Percentiles rank a stretch among this genome's conserved stretches.
Evolutionary conservation across 176 grass and related monocot species (phyloP).

Genomic region (Zea mays): Zm-B73-REFERENCE-NAM-5.0 NC_050098.1:195314501-195315000

Average conservation of each 20-base stretch:
- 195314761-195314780: constrained; percentile 8
- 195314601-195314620: not conserved
- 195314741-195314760: not conserved
- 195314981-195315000: not conserved
- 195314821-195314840: constrained; percentile 37
- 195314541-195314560: constrained; percentile 37
- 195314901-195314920: not conserved
- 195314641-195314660: constrained; percentile 14
- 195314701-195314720: not conserved
- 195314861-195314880: not conserved
- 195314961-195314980: not conserved
- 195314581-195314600: not conserved
- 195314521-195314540: constrained; percentile 24
- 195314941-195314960: not conserved
- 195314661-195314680: not conserved
- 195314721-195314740: not conserved
- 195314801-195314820: constrained; percentile 19
- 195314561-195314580: constrained; percentile 34
- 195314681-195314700: not conserved
- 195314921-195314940: not conserved
- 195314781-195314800: not conserved
- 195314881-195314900: not conserved
- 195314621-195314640: constrained; percentile 6
- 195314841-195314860: not conserved
- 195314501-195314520: constrained; percentile 22